Percentiles rank a stretch among this genome's conserved stretches.
Evolutionary conservation across 352 stramenopile species (phyloP).

Genomic region (Pythium phragmiticola): DNA sequence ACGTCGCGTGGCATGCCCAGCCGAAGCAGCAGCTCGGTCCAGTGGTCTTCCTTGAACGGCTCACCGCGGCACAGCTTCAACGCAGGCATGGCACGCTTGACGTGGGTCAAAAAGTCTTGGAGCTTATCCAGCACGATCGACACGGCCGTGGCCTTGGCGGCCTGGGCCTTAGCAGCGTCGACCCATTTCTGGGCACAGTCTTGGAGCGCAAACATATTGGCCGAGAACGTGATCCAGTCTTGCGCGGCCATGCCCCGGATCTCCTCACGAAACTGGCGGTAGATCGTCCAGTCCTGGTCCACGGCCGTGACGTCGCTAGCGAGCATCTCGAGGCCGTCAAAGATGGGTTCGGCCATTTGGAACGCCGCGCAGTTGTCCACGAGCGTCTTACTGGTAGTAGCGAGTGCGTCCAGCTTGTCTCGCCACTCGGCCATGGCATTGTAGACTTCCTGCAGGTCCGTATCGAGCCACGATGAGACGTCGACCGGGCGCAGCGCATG

Average conservation of each 20-base stretch:
- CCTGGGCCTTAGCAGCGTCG: slow-evolving; percentile 75
- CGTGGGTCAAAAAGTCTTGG: slow-evolving; percentile 68
- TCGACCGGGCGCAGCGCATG: slow-evolving; percentile 82
- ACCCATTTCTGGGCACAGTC: slow-evolving; percentile 91
- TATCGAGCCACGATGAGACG: slow-evolving; percentile 73
- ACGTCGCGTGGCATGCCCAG: slow-evolving; percentile 85
- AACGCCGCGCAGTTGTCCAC: slow-evolving; percentile 87
- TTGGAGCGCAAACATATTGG: slow-evolving; percentile 91
- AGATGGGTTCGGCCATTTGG: slow-evolving; percentile 76
- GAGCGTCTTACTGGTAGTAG: slow-evolving; percentile 53
- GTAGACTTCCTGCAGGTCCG: slow-evolving; percentile 76
- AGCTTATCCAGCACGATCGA: slow-evolving; percentile 76
- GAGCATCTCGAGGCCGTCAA: slow-evolving; percentile 78
- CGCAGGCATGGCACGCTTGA: slow-evolving; percentile 89
- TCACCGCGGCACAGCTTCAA: slow-evolving; percentile 94
- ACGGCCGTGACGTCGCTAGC: slow-evolving; percentile 74
- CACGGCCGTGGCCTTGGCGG: background rate
- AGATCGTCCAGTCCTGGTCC: slow-evolving; percentile 80
- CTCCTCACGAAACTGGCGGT: slow-evolving; percentile 86
- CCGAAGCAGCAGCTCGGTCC: slow-evolving; percentile 92
- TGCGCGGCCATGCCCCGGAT: slow-evolving; percentile 59
- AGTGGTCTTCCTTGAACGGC: slow-evolving; percentile 96
- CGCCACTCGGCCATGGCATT: slow-evolving; percentile 82
- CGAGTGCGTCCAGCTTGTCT: slow-evolving; percentile 76
- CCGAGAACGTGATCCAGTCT: slow-evolving; percentile 94